Percentiles rank a stretch among this genome's conserved stretches.
Evolutionary conservation across 805 yeast genomes (phyloP).

Genomic region (Starmerella stigmatis): DNA sequence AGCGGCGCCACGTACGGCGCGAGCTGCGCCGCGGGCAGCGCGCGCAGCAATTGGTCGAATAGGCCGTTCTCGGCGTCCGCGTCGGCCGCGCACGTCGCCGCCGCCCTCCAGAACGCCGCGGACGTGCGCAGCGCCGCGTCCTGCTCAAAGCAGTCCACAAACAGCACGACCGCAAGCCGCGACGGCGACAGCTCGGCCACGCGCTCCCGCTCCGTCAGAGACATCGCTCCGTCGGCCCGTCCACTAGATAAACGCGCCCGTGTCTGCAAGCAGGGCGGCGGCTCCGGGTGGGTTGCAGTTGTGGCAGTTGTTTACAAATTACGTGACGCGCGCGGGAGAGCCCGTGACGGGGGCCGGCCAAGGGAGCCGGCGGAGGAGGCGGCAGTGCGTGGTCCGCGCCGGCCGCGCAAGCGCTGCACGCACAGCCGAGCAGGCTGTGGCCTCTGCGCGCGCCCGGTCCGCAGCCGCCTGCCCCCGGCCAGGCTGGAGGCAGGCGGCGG

Average conservation of each 20-base stretch:
- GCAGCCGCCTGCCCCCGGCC: too few species aligned
- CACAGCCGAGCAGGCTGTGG: too few species aligned
- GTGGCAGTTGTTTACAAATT: not conserved
- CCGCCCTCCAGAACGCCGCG: not conserved
- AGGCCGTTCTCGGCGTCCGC: not conserved
- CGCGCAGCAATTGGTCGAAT: not conserved
- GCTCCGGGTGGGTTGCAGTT: too few species aligned
- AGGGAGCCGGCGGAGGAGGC: too few species aligned
- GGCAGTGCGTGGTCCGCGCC: not conserved
- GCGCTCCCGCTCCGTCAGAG: not conserved
- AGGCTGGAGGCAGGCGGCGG: too few species aligned
- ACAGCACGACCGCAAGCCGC: conserved; percentile 1
- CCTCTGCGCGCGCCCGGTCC: too few species aligned
- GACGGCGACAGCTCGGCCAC: not conserved
- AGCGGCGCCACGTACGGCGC: not conserved
- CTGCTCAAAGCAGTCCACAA: not conserved
- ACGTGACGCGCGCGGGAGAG: not conserved
- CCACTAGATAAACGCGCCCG: too few species aligned
- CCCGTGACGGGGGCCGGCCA: not conserved
- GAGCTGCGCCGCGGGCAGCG: not conserved
- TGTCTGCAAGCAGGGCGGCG: too few species aligned
- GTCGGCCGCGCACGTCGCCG: not conserved
- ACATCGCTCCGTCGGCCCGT: not conserved
- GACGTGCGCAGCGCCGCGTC: not conserved
- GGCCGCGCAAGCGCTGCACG: too few species aligned